These are phyloP conservation scores for Phytophthora parvispora DNA, from an alignment of 352 stramenopile species.

Conservation along the genomic window DNA sequence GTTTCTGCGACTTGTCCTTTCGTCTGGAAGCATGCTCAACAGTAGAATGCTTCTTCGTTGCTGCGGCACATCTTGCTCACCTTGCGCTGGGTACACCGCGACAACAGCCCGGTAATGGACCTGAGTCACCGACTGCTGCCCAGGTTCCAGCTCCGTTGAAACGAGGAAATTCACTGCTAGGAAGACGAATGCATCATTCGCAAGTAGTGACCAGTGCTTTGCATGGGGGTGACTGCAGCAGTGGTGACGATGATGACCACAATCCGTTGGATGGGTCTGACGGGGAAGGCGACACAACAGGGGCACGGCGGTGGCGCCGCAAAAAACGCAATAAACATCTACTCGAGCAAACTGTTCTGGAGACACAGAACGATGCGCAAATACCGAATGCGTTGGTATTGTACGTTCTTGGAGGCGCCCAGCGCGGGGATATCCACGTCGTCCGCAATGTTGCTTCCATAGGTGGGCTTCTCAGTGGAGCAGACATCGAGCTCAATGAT, in stretches of 20 bases:
- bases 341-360: conserved; percentile 65
- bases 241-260: conserved; percentile 26
- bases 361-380: conserved; percentile 60
- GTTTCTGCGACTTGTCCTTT: conserved; percentile 20
- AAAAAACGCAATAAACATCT: conserved; percentile 85
- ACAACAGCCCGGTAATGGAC: not conserved
- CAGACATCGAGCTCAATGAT: conserved; percentile 81
- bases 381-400: conserved; percentile 71
- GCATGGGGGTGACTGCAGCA: conserved; percentile 3
- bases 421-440: conserved; percentile 83
- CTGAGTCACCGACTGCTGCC: not conserved
- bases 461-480: conserved; percentile 58
- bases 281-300: conserved; percentile 17
- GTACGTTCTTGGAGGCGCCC: conserved; percentile 82
- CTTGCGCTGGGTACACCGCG: conserved; percentile 2
- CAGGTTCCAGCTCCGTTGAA: conserved; percentile 17
- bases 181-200: conserved; percentile 37
- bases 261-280: conserved; percentile 6
- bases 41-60: conserved; percentile 73
- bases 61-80: conserved; percentile 40
- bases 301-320: conserved; percentile 64
- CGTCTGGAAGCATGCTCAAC: conserved; percentile 46
- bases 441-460: conserved; percentile 74
- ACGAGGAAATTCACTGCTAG: conserved; percentile 28
- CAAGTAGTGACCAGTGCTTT: conserved; percentile 46